Base-by-base conservation (phyloP, 1,284 basidiomycete species). In the Takashimella koratensis region DNA sequence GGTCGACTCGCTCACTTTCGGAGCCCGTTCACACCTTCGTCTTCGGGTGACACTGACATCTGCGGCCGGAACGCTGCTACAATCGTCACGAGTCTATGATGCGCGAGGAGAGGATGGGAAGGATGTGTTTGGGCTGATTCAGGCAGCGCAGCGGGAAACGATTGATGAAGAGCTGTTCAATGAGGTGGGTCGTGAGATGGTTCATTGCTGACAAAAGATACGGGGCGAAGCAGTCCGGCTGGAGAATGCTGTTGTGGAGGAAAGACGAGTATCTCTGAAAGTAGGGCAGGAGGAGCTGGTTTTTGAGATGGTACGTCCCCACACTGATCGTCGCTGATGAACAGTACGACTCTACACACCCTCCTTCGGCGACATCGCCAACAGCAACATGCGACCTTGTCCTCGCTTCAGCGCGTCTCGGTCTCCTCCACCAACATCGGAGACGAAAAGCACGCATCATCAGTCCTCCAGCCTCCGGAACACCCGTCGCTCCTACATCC, bases 111-210 rank as follows among this genome's bases (percentile, higher is more conserved):
- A 58, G 22, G 40, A 53, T 5, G 24, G 19, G 27, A 23, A 41
- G n/a, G 59, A 64, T 39, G 54, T 67, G 3, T 46, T 57, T 1
- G 59, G 54, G 4, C 49, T 56, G 27, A 66, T 74, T 55, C 60
- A 67, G n/a, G 60, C 58, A 8, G 72, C 68, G 6, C 68, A 73
- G 58, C 54, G 66, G 36, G 75, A 76, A 51, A 67, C 69, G 5
- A 66, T 76, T 27, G 75, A 76, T 45, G 71, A 73, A 51, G 75
- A 76, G 44, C 56, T 76, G 4, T 76, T 71, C 51, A 55, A 56
- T 42, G 67, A 71, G 58, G 71, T 72, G n/a, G 41, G 68, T 61
- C 13, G 11, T 6, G 5, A 3, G 19, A 5, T 16, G 16, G 16
- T 40, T 22, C n/a, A n/a, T n/a, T n/a, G 39, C 2, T n/a, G 30